Evolutionary conservation across 495 filamentous ascomycete species (phyloP).

Genomic region (Neohortaea acidophila): DNA sequence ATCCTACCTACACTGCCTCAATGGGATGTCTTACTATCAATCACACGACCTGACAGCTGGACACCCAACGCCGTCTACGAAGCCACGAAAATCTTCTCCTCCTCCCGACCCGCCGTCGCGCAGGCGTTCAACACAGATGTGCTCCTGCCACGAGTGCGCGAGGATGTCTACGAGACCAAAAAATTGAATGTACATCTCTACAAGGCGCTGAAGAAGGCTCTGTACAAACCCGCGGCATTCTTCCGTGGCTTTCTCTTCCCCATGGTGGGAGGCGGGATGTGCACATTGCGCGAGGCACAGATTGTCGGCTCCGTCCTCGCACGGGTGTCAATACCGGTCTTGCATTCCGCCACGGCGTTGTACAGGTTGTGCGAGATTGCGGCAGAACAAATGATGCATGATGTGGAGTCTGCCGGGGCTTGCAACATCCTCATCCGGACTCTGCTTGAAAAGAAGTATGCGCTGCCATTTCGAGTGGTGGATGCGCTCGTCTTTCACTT

Average conservation of each 20-base stretch:
- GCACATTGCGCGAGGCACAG: slow-evolving; percentile 78
- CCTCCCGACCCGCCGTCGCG: slow-evolving; percentile 55
- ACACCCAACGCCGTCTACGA: slow-evolving; percentile 76
- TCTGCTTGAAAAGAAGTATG: slow-evolving; percentile 92
- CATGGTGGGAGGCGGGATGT: slow-evolving; percentile 57
- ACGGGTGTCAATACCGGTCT: slow-evolving; percentile 64
- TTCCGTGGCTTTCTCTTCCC: slow-evolving; percentile 96
- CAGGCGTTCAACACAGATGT: slow-evolving; percentile 70
- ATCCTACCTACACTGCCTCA: slow-evolving; percentile 81
- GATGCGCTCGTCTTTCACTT: slow-evolving; percentile 95
- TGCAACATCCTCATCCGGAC: slow-evolving; percentile 87
- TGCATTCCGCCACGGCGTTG: slow-evolving; percentile 85
- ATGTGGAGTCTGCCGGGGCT: slow-evolving; percentile 57
- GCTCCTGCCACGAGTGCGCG: slow-evolving; percentile 71
- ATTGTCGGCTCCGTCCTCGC: slow-evolving; percentile 75
- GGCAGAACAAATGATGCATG: slow-evolving; percentile 54
- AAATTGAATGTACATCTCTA: slow-evolving; percentile 94
- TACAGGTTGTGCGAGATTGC: slow-evolving; percentile 86
- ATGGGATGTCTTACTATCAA: slow-evolving; percentile 72
- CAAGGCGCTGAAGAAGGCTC: slow-evolving; percentile 73
- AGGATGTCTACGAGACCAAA: slow-evolving; percentile 73
- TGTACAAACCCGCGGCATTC: slow-evolving; percentile 92
- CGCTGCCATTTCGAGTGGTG: slow-evolving; percentile 84
- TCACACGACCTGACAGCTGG: slow-evolving; percentile 73
- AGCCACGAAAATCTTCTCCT: slow-evolving; percentile 78